phyloP scores from a whole-genome alignment of 1,284 basidiomycete species.

The Tylopilus sp. region DNA sequence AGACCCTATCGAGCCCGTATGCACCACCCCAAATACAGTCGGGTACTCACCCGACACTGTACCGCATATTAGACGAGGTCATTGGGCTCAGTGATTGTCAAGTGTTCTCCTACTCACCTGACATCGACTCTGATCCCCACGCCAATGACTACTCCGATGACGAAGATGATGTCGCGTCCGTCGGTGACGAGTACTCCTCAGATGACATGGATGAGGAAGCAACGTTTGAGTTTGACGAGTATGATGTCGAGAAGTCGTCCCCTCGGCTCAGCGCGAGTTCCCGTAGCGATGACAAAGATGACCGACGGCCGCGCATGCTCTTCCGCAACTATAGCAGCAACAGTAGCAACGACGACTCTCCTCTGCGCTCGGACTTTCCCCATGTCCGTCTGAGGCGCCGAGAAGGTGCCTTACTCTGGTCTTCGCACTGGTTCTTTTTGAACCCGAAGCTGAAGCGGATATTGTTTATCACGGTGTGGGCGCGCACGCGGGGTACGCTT shows the following conservation, averaged over 20 bases:
- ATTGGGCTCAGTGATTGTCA: constrained; percentile 94
- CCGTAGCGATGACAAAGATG: constrained; percentile 1
- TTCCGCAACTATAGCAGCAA: constrained; percentile 32
- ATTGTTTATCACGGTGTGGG: constrained; percentile 94
- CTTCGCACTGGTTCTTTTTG: constrained; percentile 97
- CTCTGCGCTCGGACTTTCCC: constrained; percentile 35
- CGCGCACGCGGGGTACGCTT: constrained; percentile 75
- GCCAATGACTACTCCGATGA: constrained; percentile 85
- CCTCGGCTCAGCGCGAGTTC: constrained; percentile 40
- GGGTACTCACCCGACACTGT: constrained; percentile 86
- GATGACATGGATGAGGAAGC: constrained; percentile 69
- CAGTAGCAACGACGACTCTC: constrained; percentile 40
- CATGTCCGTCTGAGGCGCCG: constrained; percentile 50
- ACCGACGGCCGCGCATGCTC: constrained; percentile 19
- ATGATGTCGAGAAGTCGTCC: constrained; percentile 75
- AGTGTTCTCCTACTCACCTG: constrained; percentile 95
- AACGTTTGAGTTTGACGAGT: constrained; percentile 82
- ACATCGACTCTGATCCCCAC: constrained; percentile 96
- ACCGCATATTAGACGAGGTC: constrained; percentile 90
- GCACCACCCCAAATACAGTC: constrained; percentile 72
- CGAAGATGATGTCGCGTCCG: constrained; percentile 73
- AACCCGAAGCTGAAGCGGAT: constrained; percentile 95
- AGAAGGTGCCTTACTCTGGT: constrained; percentile 92
- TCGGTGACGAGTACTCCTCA: constrained; percentile 69
- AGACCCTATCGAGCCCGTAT: constrained; percentile 68